Base-by-base conservation (phyloP, 208 protist genomes). In the Leishmania guyanensis region DNA sequence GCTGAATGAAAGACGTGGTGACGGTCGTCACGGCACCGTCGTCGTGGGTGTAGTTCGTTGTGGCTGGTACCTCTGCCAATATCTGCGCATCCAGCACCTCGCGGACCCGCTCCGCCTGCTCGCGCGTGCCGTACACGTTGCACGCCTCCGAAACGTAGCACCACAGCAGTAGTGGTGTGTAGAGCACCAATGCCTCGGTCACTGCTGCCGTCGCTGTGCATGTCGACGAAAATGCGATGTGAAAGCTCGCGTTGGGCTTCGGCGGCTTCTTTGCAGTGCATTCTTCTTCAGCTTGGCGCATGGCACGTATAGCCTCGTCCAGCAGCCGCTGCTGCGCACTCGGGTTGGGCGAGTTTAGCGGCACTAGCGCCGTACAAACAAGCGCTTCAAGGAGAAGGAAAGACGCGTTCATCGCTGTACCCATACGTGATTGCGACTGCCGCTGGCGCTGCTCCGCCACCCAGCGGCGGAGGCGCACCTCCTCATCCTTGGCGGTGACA, bases 91-190 rank as follows among this genome's bases (percentile, higher is more conserved):
- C 69, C 72, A 83, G n/a, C 80, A 79, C 73, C 29, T 46, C 64
- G 20, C 66, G 73, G 33, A 78, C 77, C 66, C 53, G 68, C 9
- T 78, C 58, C 26, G 78, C 64, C 81, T 83, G 66, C 66, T 77
- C 76, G n/a, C 54, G 77, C 60, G 79, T 83, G 62, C 78, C 83
- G 39, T 77, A 79, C 2, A 65, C 65, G 65, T 80, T 79, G 73
- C 73, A 74, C 26, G 83, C 83, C 39, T 82, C 83, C 48, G 74
- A 54, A 53, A 86, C 53, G 51, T 82, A 82, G 78, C 90, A 89
- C 92, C 89, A 94, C 60, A 96, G 82, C 84, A 96, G 91, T 62
- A 86, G 12, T 0, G 85, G 73, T 43, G 81, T 84, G 78, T 86
- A 86, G 48, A 79, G 36, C 16, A 76, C 73, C 5, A 43, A 51